phyloP scores from a whole-genome alignment of 1,139 yeast genomes.

The Taphrina deformans region DNA sequence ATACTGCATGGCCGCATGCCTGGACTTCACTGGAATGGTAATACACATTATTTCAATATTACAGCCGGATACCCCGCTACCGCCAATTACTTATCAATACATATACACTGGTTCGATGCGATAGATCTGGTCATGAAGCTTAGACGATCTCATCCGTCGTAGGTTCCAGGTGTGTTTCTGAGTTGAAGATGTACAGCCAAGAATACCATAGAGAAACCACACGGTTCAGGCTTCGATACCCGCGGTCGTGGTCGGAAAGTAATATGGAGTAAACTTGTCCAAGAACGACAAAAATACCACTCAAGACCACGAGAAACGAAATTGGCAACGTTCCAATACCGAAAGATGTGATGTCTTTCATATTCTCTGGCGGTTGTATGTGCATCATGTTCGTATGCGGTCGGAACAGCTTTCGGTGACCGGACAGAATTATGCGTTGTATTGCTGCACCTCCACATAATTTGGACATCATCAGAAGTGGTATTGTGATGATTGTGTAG shows the following conservation, averaged over 20 bases:
- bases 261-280: neutral
- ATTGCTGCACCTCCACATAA: neutral
- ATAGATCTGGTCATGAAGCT: too few relatives aligned
- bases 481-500: conserved; percentile 3
- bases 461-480: neutral
- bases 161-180: neutral
- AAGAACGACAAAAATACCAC: neutral
- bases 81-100: too few relatives aligned
- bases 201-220: neutral
- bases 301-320: neutral
- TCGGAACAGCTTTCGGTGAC: neutral
- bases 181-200: neutral
- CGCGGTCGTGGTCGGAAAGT: neutral
- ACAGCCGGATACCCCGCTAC: neutral
- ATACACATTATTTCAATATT: too few relatives aligned
- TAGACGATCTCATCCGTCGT: neutral
- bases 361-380: neutral
- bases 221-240: neutral
- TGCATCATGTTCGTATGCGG: neutral
- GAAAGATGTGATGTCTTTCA: neutral
- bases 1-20: too few relatives aligned
- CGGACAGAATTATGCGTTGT: neutral
- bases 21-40: too few relatives aligned
- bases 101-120: too few relatives aligned
- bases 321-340: neutral